A percentile compares a stretch with the other conserved stretches of the same genome.
Conservation (phyloP, 495 filamentous ascomycete genomes). For the Hypoxylon crocopeplum region DNA sequence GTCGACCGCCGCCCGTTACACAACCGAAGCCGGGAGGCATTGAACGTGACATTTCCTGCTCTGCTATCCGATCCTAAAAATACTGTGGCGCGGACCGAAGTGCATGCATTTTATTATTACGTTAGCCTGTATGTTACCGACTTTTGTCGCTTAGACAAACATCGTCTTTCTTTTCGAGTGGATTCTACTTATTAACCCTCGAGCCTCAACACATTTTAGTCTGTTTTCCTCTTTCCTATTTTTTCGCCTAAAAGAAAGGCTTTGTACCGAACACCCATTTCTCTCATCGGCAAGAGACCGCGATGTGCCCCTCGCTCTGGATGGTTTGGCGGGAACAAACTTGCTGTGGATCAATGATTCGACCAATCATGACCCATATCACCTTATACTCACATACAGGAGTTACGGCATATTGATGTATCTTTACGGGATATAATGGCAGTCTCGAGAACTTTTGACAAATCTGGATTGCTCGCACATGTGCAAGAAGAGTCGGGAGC, state of each 20-base stretch:
- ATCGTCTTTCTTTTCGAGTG: too few relatives aligned
- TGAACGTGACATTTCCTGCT: constrained; percentile 2
- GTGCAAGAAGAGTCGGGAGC: constrained; percentile 7
- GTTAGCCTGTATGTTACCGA: too few relatives aligned
- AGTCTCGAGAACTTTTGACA: neutral
- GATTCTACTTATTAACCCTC: too few relatives aligned
- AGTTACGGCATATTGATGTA: constrained; percentile 17
- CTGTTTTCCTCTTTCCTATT: neutral
- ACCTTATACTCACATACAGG: constrained; percentile 4
- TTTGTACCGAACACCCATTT: constrained; percentile 15
- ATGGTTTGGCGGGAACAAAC: constrained; percentile 13
- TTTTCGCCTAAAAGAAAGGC: neutral
- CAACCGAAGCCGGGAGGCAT: constrained; percentile 27
- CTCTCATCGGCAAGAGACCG: constrained; percentile 24
- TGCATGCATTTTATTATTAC: too few relatives aligned
- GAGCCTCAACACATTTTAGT: too few relatives aligned
- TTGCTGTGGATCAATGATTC: constrained; percentile 2
- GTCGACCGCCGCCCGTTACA: constrained; percentile 13
- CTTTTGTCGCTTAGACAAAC: too few relatives aligned
- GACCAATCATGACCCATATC: constrained; percentile 14
- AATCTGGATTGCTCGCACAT: constrained; percentile 10
- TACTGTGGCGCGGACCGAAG: constrained; percentile 10
- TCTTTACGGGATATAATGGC: constrained; percentile 10
- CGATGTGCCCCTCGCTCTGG: constrained; percentile 16
- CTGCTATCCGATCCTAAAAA: constrained; percentile 4